Percentiles rank a stretch among this genome's conserved stretches.
Conservation (phyloP, 2,329 filamentous ascomycete species). For the Bipolaris bicolor region DNA sequence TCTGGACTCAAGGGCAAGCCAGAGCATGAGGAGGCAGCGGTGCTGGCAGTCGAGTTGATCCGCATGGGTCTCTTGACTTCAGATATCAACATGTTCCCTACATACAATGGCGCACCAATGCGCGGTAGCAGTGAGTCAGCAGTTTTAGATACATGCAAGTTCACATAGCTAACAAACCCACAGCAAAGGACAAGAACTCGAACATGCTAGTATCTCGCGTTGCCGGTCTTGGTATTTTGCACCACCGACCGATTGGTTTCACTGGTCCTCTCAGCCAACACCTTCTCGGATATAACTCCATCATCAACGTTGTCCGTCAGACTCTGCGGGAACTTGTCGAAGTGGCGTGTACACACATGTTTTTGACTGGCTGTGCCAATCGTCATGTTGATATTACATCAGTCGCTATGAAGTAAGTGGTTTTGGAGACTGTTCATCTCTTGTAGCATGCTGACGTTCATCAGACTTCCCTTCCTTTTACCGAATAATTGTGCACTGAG, state of each 20-base stretch:
- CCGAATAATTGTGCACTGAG: slow-evolving; percentile 78
- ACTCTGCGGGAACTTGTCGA: slow-evolving; percentile 84
- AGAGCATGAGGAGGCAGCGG: slow-evolving; percentile 75
- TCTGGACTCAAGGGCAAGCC: slow-evolving; percentile 63
- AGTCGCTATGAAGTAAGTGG: slow-evolving; percentile 72
- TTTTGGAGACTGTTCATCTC: slow-evolving; percentile 33
- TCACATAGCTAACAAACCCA: slow-evolving; percentile 22
- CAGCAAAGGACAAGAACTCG: slow-evolving; percentile 76
- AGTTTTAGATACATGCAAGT: background rate
- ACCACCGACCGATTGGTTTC: slow-evolving; percentile 86
- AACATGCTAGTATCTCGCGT: slow-evolving; percentile 85
- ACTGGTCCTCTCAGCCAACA: slow-evolving; percentile 93
- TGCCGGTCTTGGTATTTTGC: slow-evolving; percentile 80
- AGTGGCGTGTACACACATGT: slow-evolving; percentile 77
- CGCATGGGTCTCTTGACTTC: slow-evolving; percentile 78
- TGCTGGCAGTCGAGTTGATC: slow-evolving; percentile 85
- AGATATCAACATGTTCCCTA: slow-evolving; percentile 63
- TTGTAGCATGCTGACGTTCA: slow-evolving; percentile 11
- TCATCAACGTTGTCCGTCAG: slow-evolving; percentile 79
- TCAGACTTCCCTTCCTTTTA: slow-evolving; percentile 66
- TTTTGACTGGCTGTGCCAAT: slow-evolving; percentile 79
- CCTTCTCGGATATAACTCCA: slow-evolving; percentile 82
- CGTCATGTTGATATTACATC: slow-evolving; percentile 66
- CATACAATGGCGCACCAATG: slow-evolving; percentile 64
- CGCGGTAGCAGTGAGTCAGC: slow-evolving; percentile 54